Evolutionary conservation across 768 basidiomycete genomes (phyloP), one percentile per base, ranked within the genome.

Genomic region (Tylopilus felleus): DNA sequence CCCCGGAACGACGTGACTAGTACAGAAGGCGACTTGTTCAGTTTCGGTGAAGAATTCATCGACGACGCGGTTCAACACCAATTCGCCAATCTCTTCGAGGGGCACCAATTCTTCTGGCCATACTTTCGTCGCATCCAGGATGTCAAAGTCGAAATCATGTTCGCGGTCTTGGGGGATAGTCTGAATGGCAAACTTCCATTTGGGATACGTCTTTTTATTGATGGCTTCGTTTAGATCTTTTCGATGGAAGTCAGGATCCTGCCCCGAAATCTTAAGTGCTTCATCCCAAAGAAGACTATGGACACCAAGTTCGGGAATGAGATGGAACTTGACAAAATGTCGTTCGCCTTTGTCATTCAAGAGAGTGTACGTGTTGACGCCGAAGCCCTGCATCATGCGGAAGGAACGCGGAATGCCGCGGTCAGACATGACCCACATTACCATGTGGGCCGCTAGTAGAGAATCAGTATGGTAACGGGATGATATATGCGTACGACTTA

Each of bases 1-100:
- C 8, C 83, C 84, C 5, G 83, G 85, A 8, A 86, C 83, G 27
- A 75, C 60, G 33, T 75, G 74, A 22, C 65, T 62, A 1, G 91
- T 95, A 69, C 90, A 95, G 70, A 93, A 95, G 0, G 92, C 93
- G 49, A 86, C 86, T 70, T 93, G 92, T 71, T 96, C 93, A 7
- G 83, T 84, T 73, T 95, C 91, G 12, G 90, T 73, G 73, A 94
- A 94, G 73, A 80, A 94, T 61, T 90, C 88, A 49, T 86, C 81
- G 23, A 85, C 83, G 0, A 71, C 75, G 22, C 81, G 75, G 60
- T 88, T 75, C 31, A 89, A 68, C 2, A 83, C 79, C 61, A 95
- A 71, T 67, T 88, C 86, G 33, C 92, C 93, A 46, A 95, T 85
- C 57, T 81, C 75, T 60, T 87, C 76, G 14, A 94, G 74, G 0